Percentiles rank a stretch among this genome's conserved stretches.
phyloP scores from a whole-genome alignment of 2,329 filamentous ascomycete genomes.

The Zopfia rhizophila region DNA sequence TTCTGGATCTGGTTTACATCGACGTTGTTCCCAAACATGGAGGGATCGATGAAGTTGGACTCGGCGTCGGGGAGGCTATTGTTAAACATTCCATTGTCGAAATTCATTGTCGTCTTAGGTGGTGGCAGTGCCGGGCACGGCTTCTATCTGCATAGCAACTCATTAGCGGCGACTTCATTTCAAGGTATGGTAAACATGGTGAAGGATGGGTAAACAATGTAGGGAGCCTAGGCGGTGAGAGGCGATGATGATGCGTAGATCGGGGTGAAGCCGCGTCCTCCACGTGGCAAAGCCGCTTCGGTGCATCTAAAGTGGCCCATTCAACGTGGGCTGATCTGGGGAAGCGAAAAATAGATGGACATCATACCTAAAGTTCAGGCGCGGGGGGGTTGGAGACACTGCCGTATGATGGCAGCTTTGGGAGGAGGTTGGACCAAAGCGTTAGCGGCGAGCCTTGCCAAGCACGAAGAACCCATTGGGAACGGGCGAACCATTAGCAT shows the following conservation, averaged over 20 bases:
- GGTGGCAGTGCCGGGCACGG: not conserved
- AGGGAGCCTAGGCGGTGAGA: constrained; percentile 31
- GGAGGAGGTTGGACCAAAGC: too few species aligned
- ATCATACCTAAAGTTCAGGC: constrained; percentile 31
- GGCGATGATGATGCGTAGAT: constrained; percentile 7
- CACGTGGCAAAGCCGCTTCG: not conserved
- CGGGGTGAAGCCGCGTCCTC: not conserved
- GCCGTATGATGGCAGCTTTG: too few species aligned
- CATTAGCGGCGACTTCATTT: constrained; percentile 9
- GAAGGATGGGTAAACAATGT: constrained; percentile 8
- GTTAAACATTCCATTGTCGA: constrained; percentile 28
- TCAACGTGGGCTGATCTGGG: constrained; percentile 8
- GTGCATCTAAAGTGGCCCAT: not conserved
- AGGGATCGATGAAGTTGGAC: constrained; percentile 52
- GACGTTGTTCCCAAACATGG: constrained; percentile 52
- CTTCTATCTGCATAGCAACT: constrained; percentile 8
- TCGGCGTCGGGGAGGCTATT: constrained; percentile 22
- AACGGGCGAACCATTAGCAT: too few species aligned
- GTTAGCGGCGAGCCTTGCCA: too few species aligned
- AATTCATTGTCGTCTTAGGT: constrained; percentile 22
- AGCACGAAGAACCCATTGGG: too few species aligned
- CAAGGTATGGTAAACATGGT: not conserved
- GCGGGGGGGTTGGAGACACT: constrained; percentile 6
- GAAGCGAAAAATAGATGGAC: constrained; percentile 22
- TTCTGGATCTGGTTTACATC: constrained; percentile 64